Percentiles rank a stretch among this genome's conserved stretches.
Evolutionary conservation across 2,329 filamentous ascomycete species (phyloP).

Genomic region (Tolypocladium nubicola): DNA sequence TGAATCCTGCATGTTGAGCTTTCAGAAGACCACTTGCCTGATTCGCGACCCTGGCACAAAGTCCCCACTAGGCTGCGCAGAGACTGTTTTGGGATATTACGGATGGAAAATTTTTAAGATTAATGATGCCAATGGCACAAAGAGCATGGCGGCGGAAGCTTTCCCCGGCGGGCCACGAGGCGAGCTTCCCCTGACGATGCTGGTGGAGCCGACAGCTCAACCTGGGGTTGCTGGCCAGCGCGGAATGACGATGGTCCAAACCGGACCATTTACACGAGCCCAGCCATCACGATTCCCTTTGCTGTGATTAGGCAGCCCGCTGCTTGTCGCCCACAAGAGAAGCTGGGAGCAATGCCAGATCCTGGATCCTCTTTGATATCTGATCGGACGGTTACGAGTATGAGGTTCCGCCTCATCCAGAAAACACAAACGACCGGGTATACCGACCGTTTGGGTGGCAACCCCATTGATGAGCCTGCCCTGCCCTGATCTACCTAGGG

Average conservation of each 20-base stretch:
- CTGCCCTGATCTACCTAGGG: not conserved
- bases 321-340: not conserved
- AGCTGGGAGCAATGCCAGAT: not conserved
- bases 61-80: conserved; percentile 3
- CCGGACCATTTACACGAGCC: not conserved
- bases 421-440: not conserved
- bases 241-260: not conserved
- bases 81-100: not conserved
- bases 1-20: not conserved
- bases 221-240: not conserved
- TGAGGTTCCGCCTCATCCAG: not conserved
- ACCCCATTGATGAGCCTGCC: not conserved
- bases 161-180: conserved; percentile 16
- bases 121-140: conserved; percentile 11
- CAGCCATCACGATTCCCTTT: not conserved
- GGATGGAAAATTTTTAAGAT: conserved; percentile 17
- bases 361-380: not conserved
- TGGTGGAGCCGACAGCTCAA: not conserved
- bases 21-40: conserved; percentile 15
- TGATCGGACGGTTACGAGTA: not conserved
- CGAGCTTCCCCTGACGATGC: not conserved
- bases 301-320: not conserved
- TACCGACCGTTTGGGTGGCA: not conserved
- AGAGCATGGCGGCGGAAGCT: conserved; percentile 15
- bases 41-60: conserved; percentile 8